These are phyloP conservation scores for Penicillium daleae DNA, from an alignment of 495 filamentous ascomycete genomes.

Conservation along the genomic window DNA sequence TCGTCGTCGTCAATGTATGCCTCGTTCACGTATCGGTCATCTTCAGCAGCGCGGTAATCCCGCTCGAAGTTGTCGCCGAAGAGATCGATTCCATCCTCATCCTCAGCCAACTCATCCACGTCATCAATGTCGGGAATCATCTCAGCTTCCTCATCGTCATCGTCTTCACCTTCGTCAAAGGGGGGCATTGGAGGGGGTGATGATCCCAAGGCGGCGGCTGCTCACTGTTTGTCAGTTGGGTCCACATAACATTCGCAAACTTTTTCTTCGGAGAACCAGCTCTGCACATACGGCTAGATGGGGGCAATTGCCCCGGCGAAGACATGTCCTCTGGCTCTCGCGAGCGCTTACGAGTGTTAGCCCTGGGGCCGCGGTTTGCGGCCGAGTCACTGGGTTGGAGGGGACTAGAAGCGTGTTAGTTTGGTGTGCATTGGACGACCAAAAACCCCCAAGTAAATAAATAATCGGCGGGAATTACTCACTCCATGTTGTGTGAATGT, in stretches of 20 bases:
- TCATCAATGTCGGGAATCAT: slow-evolving; percentile 86
- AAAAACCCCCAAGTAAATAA: background rate
- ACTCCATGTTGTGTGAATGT: slow-evolving; percentile 45
- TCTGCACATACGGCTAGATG: slow-evolving; percentile 68
- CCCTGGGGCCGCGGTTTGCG: slow-evolving; percentile 75
- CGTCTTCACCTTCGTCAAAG: slow-evolving; percentile 64
- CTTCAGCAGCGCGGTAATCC: slow-evolving; percentile 69
- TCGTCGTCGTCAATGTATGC: slow-evolving; percentile 80
- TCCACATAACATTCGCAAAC: background rate
- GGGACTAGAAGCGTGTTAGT: slow-evolving; percentile 58
- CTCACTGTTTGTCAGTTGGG: slow-evolving; percentile 28
- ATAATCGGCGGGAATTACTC: slow-evolving; percentile 21
- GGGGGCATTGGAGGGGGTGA: slow-evolving; percentile 56
- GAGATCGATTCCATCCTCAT: slow-evolving; percentile 90
- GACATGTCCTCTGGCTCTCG: slow-evolving; percentile 78
- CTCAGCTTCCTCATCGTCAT: slow-evolving; percentile 74
- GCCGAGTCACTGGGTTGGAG: slow-evolving; percentile 82
- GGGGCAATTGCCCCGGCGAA: slow-evolving; percentile 64
- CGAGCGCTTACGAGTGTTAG: slow-evolving; percentile 75
- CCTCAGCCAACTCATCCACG: slow-evolving; percentile 93
- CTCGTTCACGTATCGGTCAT: slow-evolving; percentile 66
- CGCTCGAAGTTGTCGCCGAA: slow-evolving; percentile 88
- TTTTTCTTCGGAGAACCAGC: slow-evolving; percentile 14
- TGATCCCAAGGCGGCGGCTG: slow-evolving; percentile 37
- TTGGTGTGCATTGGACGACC: slow-evolving; percentile 10